Evolutionary conservation across 371 early-diverging fungal genomes (phyloP), one percentile per base, ranked within the genome.

Genomic region (Actinomortierella wolfii): DNA sequence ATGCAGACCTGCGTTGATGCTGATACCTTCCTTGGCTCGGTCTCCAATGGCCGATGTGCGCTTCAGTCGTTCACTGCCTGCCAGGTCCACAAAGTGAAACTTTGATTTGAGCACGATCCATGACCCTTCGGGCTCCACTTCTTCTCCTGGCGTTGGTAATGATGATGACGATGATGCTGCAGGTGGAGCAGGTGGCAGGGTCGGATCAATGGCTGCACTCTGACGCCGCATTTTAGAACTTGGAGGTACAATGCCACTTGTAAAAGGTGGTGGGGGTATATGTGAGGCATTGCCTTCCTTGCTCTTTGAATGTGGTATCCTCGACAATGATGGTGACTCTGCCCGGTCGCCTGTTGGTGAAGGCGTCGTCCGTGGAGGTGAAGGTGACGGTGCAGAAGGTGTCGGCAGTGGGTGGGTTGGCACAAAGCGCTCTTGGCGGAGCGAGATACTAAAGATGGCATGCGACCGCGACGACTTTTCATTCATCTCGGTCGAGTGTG

Each of bases 21-120:
- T 89, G 57, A 99, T 99, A 47, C 97, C 96, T 79, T 99, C 99
- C 78, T 94, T 95, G 45, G 92, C 91, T 53, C 95, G 86, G 48
- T 94, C 97, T 15, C 99, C 99, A 51, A 89, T 91, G 2, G 98
- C 97, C 40, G 92, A 85, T 1, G 99, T 99, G 41, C 93, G 85
- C 78, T 99, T 99, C 23, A 99, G 76, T 81, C 99, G 87, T 79
- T 99, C 99, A 42, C 95, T 94, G 23, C 99, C 99, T 29, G 99
- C 99, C 67, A 99, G 80, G 85, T 99, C 99, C 43, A 99, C 99
- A 86, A 99, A 99, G 75, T 97, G 94, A 67, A 97, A 95, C 78
- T 98, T 99, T 40, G 94, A 92, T 9, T 83, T 82, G 23, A 92
- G 77, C n/a, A 80, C 70, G 13, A 87, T 57, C 78, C 84, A 82